Evolutionary conservation across 345 rosid species (phyloP).

Genomic region (Isatis tinctoria): DNA sequence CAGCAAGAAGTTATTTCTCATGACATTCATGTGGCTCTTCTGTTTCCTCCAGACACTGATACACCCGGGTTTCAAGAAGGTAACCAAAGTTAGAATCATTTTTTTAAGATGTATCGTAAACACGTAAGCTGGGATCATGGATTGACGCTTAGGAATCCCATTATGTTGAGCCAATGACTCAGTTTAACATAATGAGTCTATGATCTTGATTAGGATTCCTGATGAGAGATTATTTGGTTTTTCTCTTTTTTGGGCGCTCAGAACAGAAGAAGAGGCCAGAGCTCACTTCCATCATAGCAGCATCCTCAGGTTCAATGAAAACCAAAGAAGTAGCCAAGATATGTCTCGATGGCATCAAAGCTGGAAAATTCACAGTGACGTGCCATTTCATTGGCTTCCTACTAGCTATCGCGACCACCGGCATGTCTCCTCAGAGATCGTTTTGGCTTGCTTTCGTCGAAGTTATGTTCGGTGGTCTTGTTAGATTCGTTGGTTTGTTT

Average conservation of each 20-base stretch:
- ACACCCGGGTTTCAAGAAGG: constrained; percentile 71
- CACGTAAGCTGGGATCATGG: too few species aligned
- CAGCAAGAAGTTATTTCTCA: constrained; percentile 77
- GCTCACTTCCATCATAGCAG: constrained; percentile 51
- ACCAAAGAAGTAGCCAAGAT: constrained; percentile 63
- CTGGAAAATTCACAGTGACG: constrained; percentile 50
- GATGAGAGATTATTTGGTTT: not conserved
- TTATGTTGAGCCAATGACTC: too few species aligned
- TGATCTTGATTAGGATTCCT: not conserved
- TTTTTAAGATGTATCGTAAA: too few species aligned
- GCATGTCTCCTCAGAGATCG: constrained; percentile 70
- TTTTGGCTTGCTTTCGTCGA: constrained; percentile 56
- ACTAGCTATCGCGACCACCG: constrained; percentile 50
- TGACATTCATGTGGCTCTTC: constrained; percentile 57
- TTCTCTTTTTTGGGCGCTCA: not conserved
- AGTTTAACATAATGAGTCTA: too few species aligned
- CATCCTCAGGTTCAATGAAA: constrained; percentile 59
- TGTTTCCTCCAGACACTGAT: constrained; percentile 79
- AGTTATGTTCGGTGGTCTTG: constrained; percentile 39
- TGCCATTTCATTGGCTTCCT: constrained; percentile 63
- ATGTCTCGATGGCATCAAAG: constrained; percentile 52
- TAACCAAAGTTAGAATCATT: not conserved
- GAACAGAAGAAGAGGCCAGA: constrained; percentile 57
- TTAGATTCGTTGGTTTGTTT: constrained; percentile 42
- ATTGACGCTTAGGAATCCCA: too few species aligned